Percentiles rank a stretch among this genome's conserved stretches.
phyloP scores from a whole-genome alignment of 1,284 basidiomycete species.

The Microbotryum lychnidis-dioicae region DNA sequence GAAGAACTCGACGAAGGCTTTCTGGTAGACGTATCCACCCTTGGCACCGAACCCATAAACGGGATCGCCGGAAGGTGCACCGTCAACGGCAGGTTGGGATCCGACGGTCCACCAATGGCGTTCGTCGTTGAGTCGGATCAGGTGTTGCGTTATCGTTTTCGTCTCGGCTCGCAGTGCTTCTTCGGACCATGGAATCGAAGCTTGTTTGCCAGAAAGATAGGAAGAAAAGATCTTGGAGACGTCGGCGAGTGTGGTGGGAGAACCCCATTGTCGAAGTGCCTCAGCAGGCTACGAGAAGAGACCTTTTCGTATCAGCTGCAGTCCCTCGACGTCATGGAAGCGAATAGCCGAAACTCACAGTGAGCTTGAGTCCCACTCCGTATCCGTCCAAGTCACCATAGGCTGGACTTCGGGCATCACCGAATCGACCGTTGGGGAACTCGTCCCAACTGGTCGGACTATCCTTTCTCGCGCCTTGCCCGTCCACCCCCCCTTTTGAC shows the following conservation, averaged over 20 bases:
- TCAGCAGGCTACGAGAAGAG: conserved; percentile 58
- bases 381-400: conserved; percentile 97
- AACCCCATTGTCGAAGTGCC: conserved; percentile 78
- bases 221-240: conserved; percentile 41
- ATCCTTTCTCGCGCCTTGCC: conserved; percentile 31
- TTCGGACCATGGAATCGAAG: conserved; percentile 92
- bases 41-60: conserved; percentile 89
- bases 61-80: conserved; percentile 70
- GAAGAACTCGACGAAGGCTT: conserved; percentile 96
- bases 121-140: conserved; percentile 70
- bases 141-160: conserved; percentile 64
- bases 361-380: conserved; percentile 48
- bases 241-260: conserved; percentile 60
- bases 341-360: conserved; percentile 34
- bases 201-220: conserved; percentile 41
- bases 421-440: conserved; percentile 97
- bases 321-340: not conserved
- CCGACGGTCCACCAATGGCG: conserved; percentile 95
- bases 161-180: conserved; percentile 78
- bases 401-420: conserved; percentile 90
- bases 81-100: conserved; percentile 95
- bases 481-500: no score
- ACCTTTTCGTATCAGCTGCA: conserved; percentile 28
- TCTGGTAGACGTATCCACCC: conserved; percentile 92
- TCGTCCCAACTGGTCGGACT: conserved; percentile 70